phyloP scores from a whole-genome alignment of 257 asterid genomes.

The Dorcoceras hygrometricum region DNA sequence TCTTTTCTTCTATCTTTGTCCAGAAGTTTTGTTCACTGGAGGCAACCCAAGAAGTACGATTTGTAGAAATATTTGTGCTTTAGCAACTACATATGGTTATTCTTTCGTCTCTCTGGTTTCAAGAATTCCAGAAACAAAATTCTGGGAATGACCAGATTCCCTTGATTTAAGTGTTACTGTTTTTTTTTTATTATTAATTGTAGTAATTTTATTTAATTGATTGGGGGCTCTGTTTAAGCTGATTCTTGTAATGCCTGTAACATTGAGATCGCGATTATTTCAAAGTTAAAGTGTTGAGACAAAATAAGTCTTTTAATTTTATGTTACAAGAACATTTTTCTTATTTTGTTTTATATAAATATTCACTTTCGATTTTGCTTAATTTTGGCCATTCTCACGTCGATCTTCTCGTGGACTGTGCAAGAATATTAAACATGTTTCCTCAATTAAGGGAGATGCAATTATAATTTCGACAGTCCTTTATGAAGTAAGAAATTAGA shows the following conservation, averaged over 20 bases:
- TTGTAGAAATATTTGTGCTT: slow-evolving; percentile 39
- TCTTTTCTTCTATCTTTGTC: slow-evolving; percentile 63
- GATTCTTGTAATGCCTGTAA: not conserved
- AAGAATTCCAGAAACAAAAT: slow-evolving; percentile 28
- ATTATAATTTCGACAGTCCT: too few species aligned
- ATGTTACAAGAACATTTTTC: not conserved
- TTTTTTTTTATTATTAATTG: not conserved
- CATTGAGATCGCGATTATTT: not conserved
- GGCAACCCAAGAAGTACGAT: slow-evolving; percentile 75
- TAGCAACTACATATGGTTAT: slow-evolving; percentile 28
- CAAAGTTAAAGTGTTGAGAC: not conserved
- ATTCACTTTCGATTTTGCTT: not conserved
- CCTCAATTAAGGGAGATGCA: not conserved
- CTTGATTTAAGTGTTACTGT: slow-evolving; percentile 13
- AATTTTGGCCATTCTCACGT: not conserved
- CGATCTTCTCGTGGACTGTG: too few species aligned
- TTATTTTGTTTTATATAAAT: too few species aligned
- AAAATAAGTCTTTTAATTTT: too few species aligned
- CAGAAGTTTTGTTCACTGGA: slow-evolving; percentile 59
- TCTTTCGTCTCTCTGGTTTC: slow-evolving; percentile 36
- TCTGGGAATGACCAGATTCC: slow-evolving; percentile 22
- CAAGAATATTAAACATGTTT: not conserved
- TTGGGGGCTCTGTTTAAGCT: not conserved
- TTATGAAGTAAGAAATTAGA: too few species aligned
- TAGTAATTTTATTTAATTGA: too few species aligned